Evolutionary conservation across 2,329 filamentous ascomycete genomes (phyloP).

Genomic region (Neopestalotiopsis sp.): DNA sequence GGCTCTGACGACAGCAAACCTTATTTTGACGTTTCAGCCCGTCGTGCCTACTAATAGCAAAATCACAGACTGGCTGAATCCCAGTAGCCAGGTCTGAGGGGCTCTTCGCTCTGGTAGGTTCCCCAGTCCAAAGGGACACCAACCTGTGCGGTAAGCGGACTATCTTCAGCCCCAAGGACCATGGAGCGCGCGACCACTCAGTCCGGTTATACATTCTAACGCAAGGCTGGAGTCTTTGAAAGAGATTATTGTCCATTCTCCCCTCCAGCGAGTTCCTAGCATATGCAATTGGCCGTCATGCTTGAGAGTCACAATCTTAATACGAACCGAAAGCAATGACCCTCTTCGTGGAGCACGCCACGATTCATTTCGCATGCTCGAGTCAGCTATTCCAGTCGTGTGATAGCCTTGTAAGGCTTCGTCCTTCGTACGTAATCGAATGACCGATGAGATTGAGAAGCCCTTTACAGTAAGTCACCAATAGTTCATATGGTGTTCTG

Average conservation of each 20-base stretch:
- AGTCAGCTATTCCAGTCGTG: background rate
- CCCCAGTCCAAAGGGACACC: background rate
- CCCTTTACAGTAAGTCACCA: background rate
- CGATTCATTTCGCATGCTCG: background rate
- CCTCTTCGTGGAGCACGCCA: background rate
- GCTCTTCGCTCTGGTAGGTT: background rate
- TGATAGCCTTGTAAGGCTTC: background rate
- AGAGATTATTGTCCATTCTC: background rate
- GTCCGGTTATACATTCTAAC: background rate
- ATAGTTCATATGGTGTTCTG: background rate
- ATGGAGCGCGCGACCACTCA: background rate
- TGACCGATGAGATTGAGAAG: background rate
- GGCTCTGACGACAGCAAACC: constrained; percentile 1
- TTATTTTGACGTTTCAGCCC: constrained; percentile 10
- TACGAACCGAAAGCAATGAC: background rate
- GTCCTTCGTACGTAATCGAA: background rate
- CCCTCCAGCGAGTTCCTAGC: background rate
- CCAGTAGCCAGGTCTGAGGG: background rate
- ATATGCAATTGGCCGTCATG: background rate
- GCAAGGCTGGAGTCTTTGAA: background rate
- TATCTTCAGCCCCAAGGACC: background rate
- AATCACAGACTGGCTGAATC: background rate
- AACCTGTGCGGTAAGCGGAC: background rate
- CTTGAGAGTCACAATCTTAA: background rate
- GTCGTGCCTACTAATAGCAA: background rate